Conservation (phyloP, 805 yeast species). For the Candida fluviatilis region DNA sequence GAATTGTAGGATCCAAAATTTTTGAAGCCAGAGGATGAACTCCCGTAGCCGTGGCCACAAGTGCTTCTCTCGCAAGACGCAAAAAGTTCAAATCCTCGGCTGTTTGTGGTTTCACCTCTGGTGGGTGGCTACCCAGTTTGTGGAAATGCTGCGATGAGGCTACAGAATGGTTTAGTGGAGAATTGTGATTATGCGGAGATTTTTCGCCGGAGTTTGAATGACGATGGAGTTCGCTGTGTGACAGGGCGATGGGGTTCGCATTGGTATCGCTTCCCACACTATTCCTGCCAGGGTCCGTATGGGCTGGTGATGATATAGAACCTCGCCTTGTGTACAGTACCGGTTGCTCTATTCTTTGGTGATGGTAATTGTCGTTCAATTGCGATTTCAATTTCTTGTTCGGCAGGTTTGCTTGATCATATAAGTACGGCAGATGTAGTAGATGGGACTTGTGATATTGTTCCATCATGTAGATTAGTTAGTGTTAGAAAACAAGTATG, state of each 20-base stretch:
- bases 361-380: not conserved
- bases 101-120: not conserved
- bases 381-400: not conserved
- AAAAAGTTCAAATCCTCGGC: conserved; percentile 52
- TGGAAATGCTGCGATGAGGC: no score
- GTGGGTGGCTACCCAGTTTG: no score
- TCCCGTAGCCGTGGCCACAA: conserved; percentile 47
- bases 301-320: not conserved
- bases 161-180: no score
- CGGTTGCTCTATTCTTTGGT: not conserved
- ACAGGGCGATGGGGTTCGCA: not conserved
- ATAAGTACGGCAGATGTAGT: not conserved
- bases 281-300: no score
- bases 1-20: conserved; percentile 54
- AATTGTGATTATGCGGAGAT: not conserved
- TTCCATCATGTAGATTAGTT: not conserved
- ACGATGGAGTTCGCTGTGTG: not conserved
- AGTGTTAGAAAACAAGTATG: no score
- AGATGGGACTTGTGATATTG: not conserved
- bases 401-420: not conserved
- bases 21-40: conserved; percentile 20
- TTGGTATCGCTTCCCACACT: no score
- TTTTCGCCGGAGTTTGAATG: not conserved
- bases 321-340: not conserved
- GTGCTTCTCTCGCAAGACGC: conserved; percentile 58